Base-by-base conservation (phyloP, 2,329 filamentous ascomycete genomes). In the Leptographium galeiforme region DNA sequence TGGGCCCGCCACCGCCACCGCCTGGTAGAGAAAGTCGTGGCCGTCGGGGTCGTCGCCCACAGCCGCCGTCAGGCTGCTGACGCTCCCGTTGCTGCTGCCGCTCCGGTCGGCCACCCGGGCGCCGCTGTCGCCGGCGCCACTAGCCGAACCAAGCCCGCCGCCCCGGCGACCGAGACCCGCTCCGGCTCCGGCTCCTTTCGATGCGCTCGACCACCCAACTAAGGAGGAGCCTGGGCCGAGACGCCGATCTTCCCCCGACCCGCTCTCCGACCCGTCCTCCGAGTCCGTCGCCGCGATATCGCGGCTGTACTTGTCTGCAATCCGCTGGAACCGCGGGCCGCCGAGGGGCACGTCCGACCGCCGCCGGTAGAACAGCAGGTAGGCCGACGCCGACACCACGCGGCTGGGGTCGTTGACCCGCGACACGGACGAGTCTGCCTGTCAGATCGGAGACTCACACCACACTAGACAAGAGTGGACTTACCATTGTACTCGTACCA, bases 401-500 rank as follows among this genome's bases (percentile, higher is more conserved):
- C 72, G 73, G 38, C 77, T 68, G 0, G 81, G 73, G 56, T 87
- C 78, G 33, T 72, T 74, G 8, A 78, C 74, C 59, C 75, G 76
- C 38, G 75, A 78, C 18, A 89, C 87, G 13, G 78, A 80, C 8
- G 87, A 86, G 68, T 96, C 90, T 95, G 41, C 10, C 6, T 10
- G 33, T 50, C 16, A 18, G 19, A 25, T 25, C 25, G 25, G n/a
- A n/a, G n/a, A n/a, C 44, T 7, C 30, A 39, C 47, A 32, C 13
- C 14, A 18, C 2, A 1, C 1, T 38, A 19, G 6, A n/a, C 4
- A 14, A 36, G 13, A 38, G 32, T 16, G 18, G 32, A 36, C 83
- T 69, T 74, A 93, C 90, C 91, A 67, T 98, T 97, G 67, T 94
- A 97, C 61, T 94, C 87, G 67, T 96, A 96, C 93, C 93, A 98